Base-by-base conservation (phyloP, 2,329 filamentous ascomycete species). In the Xylariaceae sp. region DNA sequence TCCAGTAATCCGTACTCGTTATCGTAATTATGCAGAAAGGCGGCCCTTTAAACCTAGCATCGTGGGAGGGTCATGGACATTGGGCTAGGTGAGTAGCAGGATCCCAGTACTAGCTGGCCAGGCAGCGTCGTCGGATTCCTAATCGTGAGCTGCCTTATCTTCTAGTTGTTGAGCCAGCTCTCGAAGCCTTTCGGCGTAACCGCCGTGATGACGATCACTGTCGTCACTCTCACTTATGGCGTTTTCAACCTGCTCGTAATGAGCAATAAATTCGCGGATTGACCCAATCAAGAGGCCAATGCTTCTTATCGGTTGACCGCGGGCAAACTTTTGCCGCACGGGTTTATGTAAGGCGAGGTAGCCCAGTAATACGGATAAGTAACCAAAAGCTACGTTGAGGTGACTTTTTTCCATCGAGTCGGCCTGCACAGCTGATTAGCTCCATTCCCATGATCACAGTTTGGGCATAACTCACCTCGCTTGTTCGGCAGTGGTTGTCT, bases 321-420 rank as follows among this genome's bases (percentile, higher is more conserved):
- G 59, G 36, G 70, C 68, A 34, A 83, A 72, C 22, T 71, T 72
- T 45, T 71, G 68, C 43, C 75, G 71, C 7, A 76, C 72, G 3
- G 74, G 71, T 10, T 69, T 63, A 47, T 75, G 71, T 26, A 94
- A 75, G 61, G 85, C 91, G 21, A 96, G 74, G 61, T 91, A 94
- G 16, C 90, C 89, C 2, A 97, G 77, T 5, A 96, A 76, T 13
- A 96, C 85, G 0, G 90, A 85, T 21, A 96, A 77, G 68, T 96
- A 96, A 15, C 90, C 92, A 68, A 92, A 84, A 1, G 88, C 86
- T 26, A 97, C 90, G 61, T 92, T 90, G 47, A 87, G 79, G 55
- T 88, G 85, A 22, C 85, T 86, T 66, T 92, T 89, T 65, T 89
- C 82, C 52, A 85, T 79, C 1, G 85, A 87, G 63, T 87, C 83